Conservation (phyloP, 331 rosid genomes). For the Phaseolus coccineus region DNA sequence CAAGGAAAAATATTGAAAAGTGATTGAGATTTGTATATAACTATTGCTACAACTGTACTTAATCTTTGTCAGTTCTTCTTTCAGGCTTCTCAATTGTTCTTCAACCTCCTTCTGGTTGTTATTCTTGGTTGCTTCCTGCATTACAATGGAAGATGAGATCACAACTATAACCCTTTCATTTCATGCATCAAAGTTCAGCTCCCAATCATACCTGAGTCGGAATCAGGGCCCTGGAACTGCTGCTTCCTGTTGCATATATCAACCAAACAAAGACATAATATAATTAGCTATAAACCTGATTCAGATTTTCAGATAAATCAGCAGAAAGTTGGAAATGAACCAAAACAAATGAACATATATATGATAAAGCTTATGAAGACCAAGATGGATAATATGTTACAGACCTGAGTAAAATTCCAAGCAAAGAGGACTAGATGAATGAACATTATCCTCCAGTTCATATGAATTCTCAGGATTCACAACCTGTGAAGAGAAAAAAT, state of each 20-base stretch:
- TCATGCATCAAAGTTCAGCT: background rate
- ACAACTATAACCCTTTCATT: background rate
- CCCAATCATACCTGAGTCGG: conserved; percentile 37
- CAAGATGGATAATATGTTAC: conserved; percentile 1
- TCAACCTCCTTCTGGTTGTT: conserved; percentile 3
- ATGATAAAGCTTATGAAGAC: background rate
- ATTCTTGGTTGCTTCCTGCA: conserved; percentile 40
- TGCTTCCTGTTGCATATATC: conserved; percentile 26
- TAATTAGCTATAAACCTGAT: conserved; percentile 1
- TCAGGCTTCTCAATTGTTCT: conserved; percentile 40
- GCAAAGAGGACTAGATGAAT: conserved; percentile 35
- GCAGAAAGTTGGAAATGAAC: background rate
- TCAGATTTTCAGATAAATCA: conserved; percentile 6
- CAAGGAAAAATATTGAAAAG: background rate
- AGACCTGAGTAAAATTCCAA: conserved; percentile 49
- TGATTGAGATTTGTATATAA: background rate
- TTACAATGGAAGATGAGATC: conserved; percentile 32
- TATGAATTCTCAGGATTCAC: background rate
- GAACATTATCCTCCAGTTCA: conserved; percentile 19
- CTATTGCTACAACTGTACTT: background rate
- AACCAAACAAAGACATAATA: background rate
- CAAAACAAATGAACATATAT: background rate
- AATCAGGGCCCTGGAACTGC: conserved; percentile 23
- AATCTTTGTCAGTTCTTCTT: conserved; percentile 45
- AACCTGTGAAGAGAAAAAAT: conserved; percentile 30